Evolutionary conservation across 2,329 filamentous ascomycete species (phyloP).

Genomic region (Aspergillus novoparasiticus): DNA sequence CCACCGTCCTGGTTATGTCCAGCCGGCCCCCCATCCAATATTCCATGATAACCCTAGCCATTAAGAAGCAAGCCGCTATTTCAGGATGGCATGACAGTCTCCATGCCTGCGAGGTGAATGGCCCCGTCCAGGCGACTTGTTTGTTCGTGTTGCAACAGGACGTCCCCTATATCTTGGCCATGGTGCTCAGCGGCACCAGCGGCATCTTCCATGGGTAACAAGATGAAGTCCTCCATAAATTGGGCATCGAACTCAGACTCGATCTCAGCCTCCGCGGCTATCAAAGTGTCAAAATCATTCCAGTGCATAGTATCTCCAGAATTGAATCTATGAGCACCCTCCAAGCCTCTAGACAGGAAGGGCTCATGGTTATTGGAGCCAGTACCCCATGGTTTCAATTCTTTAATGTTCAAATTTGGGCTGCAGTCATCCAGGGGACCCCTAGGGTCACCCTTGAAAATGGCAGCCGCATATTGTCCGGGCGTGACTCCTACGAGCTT

Average conservation of each 20-base stretch:
- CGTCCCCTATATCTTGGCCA: neutral
- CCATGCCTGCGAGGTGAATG: neutral
- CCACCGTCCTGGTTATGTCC: neutral
- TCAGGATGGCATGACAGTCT: neutral
- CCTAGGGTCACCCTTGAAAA: neutral
- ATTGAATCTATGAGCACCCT: neutral
- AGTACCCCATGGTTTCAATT: neutral
- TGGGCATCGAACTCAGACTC: neutral
- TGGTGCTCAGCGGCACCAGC: neutral
- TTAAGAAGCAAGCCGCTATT: neutral
- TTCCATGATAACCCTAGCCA: neutral
- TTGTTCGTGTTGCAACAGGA: neutral
- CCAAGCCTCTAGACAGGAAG: neutral
- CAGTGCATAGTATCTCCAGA: slow-evolving; percentile 20
- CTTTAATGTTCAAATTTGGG: neutral
- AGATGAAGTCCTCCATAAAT: neutral
- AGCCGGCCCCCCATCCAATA: neutral
- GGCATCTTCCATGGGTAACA: neutral
- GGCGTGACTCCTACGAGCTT: slow-evolving; percentile 54
- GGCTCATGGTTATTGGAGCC: neutral
- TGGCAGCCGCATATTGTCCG: slow-evolving; percentile 37
- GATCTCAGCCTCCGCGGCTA: slow-evolving; percentile 30
- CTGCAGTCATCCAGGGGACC: slow-evolving; percentile 1
- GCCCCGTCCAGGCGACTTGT: neutral
- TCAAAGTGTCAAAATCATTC: slow-evolving; percentile 42